These are phyloP conservation scores for Salix viminalis DNA, from an alignment of 345 rosid genomes.

Conservation along the genomic window DNA sequence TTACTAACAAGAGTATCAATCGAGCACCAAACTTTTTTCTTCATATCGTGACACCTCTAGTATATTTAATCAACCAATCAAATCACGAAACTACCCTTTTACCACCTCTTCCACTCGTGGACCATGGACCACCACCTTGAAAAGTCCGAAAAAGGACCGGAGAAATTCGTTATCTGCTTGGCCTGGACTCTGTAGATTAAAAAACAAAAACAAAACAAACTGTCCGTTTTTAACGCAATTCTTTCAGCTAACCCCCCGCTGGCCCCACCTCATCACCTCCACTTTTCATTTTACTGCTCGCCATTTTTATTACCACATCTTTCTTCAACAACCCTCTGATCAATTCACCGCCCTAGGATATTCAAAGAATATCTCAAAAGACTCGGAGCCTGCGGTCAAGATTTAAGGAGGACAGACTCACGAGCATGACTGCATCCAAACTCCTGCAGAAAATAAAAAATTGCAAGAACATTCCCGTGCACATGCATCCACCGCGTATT, in stretches of 20 bases:
- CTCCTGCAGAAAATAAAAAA: neutral
- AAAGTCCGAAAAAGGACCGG: no score
- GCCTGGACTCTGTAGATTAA: no score
- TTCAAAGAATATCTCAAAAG: rapidly evolving
- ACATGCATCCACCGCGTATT: constrained; percentile 44
- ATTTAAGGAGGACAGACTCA: neutral
- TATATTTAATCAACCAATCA: no score
- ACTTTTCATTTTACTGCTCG: neutral
- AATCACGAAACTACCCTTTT: no score
- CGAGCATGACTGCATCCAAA: neutral
- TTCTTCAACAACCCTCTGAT: neutral
- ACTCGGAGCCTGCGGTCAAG: neutral
- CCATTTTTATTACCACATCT: neutral
- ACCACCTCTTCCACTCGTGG: no score
- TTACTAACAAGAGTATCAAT: no score
- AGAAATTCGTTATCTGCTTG: neutral
- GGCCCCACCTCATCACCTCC: neutral
- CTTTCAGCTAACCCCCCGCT: neutral
- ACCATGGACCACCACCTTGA: no score
- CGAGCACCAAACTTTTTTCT: no score
- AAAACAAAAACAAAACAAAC: no score
- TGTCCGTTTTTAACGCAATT: neutral
- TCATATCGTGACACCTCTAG: no score
- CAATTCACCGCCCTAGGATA: neutral
- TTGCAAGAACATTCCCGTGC: constrained; percentile 36